Base-by-base conservation (phyloP, 1,284 basidiomycete genomes). In the Ustilago cynodontis region DNA sequence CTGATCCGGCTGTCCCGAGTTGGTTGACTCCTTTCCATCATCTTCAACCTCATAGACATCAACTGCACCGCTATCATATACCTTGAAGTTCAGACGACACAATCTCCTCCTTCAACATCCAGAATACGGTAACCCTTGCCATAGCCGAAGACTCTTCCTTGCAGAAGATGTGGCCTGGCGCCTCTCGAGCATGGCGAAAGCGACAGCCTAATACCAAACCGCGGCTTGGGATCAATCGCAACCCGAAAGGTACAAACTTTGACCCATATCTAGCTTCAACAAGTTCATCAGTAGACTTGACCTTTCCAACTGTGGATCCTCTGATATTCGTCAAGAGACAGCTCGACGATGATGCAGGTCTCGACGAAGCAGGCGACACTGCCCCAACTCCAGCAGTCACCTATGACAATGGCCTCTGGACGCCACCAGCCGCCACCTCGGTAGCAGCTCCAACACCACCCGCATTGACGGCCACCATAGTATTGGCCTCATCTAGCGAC, bases 351-450 rank as follows among this genome's bases (percentile, higher is more conserved):
- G 59, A 28, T 20, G 10, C 24, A 22, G 57, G n/a, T 4, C 24
- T n/a, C 1, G 60, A 13, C 18, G 45, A n/a, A 1, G 52, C 8
- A 0, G 52, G 41, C 20, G 56, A 53, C 8, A 49, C 22, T 8
- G 67, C 22, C 2, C 58, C 53, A 1, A 45, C 22, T 4, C 58
- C 53, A 1, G 51, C 64, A 8, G 22, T 50, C 1, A 66, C 72
- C 2, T 75, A 55, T 35, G 57, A 75, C 26, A 63, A 75, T n/a
- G 72, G 72, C 14, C 29, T 75, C 59, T 75, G 72, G 72, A 75
- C 72, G 1, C 66, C 72, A 20, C 59, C 66, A 0, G 72, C 66
- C 13, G 47, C 65, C 8, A 33, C 52, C 3, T 33, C 53, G 3
- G 49, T 45, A 0, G 52, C 47, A 2, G 26, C 24, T 13, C 14